Conservation (phyloP, 2,329 filamentous ascomycete genomes). For the Cladosporium austrohemisphaericum region DNA sequence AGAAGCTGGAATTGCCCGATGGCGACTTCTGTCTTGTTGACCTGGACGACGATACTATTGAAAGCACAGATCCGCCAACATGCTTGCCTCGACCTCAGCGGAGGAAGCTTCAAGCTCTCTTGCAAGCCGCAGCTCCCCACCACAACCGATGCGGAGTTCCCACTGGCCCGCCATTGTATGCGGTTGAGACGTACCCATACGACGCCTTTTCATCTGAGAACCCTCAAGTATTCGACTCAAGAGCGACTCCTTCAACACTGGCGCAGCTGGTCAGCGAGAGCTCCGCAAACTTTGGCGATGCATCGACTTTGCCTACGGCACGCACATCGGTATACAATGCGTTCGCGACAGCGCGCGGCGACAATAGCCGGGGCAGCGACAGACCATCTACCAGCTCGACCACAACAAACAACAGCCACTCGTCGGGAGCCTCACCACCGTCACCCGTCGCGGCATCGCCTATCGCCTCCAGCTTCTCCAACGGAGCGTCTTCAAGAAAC, state of each 20-base stretch:
- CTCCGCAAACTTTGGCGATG: conserved; percentile 77
- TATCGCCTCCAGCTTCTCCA: conserved; percentile 65
- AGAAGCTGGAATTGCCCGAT: conserved; percentile 78
- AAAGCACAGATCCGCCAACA: conserved; percentile 74
- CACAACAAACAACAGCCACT: conserved; percentile 37
- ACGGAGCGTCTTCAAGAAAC: conserved; percentile 77
- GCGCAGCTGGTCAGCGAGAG: conserved; percentile 85
- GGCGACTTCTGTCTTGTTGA: conserved; percentile 96
- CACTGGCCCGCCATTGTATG: conserved; percentile 86
- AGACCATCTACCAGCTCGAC: conserved; percentile 71
- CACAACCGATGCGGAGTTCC: conserved; percentile 81
- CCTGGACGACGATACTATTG: conserved; percentile 84
- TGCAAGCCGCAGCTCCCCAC: conserved; percentile 87
- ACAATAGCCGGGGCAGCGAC: conserved; percentile 59
- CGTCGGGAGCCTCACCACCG: conserved; percentile 48
- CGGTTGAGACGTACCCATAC: conserved; percentile 85
- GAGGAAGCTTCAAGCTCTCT: conserved; percentile 79
- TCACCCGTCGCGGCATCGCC: conserved; percentile 75
- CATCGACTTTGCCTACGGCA: conserved; percentile 47
- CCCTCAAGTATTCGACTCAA: conserved; percentile 70
- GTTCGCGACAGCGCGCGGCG: conserved; percentile 72
- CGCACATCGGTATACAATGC: conserved; percentile 81
- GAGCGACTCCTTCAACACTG: conserved; percentile 66
- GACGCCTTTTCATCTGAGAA: conserved; percentile 89
- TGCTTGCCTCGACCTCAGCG: conserved; percentile 83